Base-by-base conservation (phyloP, 495 filamentous ascomycete genomes). In the Chaetomium tenue region DNA sequence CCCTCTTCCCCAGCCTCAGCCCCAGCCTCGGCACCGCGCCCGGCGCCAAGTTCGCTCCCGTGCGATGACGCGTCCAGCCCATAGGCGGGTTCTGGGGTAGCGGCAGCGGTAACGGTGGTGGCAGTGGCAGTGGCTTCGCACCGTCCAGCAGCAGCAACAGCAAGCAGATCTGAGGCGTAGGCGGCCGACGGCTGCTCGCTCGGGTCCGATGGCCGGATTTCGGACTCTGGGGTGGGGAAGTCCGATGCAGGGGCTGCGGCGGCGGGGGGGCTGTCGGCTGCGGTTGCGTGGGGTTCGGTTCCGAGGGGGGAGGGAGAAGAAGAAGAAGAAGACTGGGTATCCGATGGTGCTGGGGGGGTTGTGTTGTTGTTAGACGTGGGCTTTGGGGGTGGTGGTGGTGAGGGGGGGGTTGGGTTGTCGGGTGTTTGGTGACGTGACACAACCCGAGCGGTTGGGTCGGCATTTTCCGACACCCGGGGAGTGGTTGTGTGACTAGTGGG, bases 1-100 rank as follows among this genome's bases (percentile, higher is more conserved):
- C 16, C 20, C 18, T 48, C 16, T 9, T 22, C 13, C 2, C 30
- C n/a, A 11, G 42, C 50, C 15, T 3, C 23, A 13, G 22, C 5
- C 64, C 64, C 20, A 7, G 6, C 37, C 44, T 67, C 69, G 61
- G 62, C 42, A n/a, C 59, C 61, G 55, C 53, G 13, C 11, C 16
- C 66, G 71, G 65, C 26, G 51, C 67, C 71, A 66, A 65, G 46
- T 15, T 68, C 22, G 30, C 60, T 30, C 51, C 69, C 64, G 70
- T 23, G 40, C 40, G 28, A 2, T 30, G 12, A 37, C 33, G 33
- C 47, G n/a, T n/a, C n/a, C n/a, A n/a, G n/a, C n/a, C n/a, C n/a
- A n/a, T n/a, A n/a, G n/a, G n/a, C n/a, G n/a, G n/a, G n/a, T n/a
- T n/a, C n/a, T n/a, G n/a, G n/a, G n/a, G n/a, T n/a, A n/a, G n/a